Evolutionary conservation across 331 rosid genomes (phyloP).

Genomic region (Telfairia occidentalis): DNA sequence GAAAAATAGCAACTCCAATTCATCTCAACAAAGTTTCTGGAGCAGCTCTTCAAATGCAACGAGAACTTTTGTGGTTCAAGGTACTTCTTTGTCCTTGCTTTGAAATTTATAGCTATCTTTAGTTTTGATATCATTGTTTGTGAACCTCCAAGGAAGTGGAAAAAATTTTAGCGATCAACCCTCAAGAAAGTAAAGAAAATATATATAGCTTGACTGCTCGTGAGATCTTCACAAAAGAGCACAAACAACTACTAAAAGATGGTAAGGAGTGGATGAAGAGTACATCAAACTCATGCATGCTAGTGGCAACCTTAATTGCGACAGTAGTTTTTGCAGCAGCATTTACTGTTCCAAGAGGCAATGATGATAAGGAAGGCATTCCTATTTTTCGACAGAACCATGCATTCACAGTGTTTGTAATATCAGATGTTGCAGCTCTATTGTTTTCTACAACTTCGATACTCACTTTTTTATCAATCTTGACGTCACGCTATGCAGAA

Average conservation of each 20-base stretch:
- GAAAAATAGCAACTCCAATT: not conserved
- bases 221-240: too few relatives aligned
- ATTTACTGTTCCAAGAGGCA: not conserved
- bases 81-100: too few relatives aligned
- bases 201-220: too few relatives aligned
- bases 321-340: not conserved
- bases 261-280: too few relatives aligned
- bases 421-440: not conserved
- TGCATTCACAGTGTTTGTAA: not conserved
- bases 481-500: not conserved
- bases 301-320: not conserved
- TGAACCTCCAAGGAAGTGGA: too few relatives aligned
- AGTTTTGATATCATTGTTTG: too few relatives aligned
- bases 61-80: not conserved
- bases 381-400: not conserved
- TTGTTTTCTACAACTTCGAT: not conserved
- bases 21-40: not conserved
- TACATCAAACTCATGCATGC: not conserved
- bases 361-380: not conserved
- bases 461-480: not conserved
- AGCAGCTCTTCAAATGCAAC: not conserved
- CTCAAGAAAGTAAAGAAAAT: too few relatives aligned
- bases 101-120: not conserved
- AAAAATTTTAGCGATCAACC: too few relatives aligned
- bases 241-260: too few relatives aligned